Evolutionary conservation across 306 rosid species (phyloP).

Genomic region (Abrus precatorius): DNA sequence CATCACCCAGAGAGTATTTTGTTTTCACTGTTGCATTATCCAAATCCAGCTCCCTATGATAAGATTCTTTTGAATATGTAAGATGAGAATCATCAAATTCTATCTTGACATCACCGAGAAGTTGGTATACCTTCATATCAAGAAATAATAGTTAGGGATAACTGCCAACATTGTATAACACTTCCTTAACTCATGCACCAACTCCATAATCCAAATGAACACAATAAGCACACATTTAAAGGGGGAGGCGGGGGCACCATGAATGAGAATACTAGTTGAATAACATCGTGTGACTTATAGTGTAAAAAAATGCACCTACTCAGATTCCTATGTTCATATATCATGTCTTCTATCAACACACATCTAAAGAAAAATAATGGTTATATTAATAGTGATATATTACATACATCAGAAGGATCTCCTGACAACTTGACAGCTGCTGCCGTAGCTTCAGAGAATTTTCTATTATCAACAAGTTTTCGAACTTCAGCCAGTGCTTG

Average conservation of each 20-base stretch:
- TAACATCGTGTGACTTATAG: conserved; percentile 22
- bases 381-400: conserved; percentile 37
- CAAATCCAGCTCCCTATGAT: conserved; percentile 81
- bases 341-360: not conserved
- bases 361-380: not conserved
- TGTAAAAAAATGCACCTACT: conserved; percentile 4
- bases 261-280: conserved; percentile 22
- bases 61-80: conserved; percentile 67
- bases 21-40: conserved; percentile 77
- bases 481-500: conserved; percentile 73
- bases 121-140: conserved; percentile 80
- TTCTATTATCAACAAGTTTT: conserved; percentile 77
- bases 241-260: not conserved
- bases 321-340: conserved; percentile 14
- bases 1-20: conserved; percentile 75
- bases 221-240: conserved; percentile 30
- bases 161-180: conserved; percentile 14
- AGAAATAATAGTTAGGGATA: conserved; percentile 40
- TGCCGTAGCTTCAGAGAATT: conserved; percentile 77
- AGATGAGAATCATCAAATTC: conserved; percentile 82
- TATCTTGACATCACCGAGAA: conserved; percentile 80
- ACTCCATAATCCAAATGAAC: conserved; percentile 14
- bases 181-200: conserved; percentile 26
- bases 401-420: conserved; percentile 71
- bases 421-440: conserved; percentile 80